phyloP scores from a whole-genome alignment of 352 stramenopile genomes.

The Saprolegnia diclina region DNA sequence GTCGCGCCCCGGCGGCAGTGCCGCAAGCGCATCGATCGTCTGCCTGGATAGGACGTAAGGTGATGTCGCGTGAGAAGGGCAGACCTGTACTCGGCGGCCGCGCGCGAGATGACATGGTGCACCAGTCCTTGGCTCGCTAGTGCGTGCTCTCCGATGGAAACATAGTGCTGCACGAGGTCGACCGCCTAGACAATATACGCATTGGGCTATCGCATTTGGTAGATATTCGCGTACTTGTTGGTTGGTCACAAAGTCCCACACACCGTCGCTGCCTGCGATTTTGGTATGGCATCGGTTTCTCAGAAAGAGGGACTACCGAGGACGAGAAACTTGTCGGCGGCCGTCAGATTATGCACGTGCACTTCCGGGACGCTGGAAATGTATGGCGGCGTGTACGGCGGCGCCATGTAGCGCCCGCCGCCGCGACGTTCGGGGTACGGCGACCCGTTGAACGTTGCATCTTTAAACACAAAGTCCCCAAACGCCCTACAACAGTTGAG shows the following conservation, averaged over 20 bases:
- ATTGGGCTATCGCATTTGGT: neutral
- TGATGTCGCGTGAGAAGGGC: neutral
- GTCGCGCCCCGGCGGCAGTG: constrained; percentile 66
- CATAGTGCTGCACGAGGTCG: constrained; percentile 76
- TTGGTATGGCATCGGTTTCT: neutral
- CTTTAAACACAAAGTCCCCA: constrained; percentile 91
- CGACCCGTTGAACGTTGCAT: constrained; percentile 88
- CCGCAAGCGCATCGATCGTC: constrained; percentile 72
- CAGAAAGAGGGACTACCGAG: constrained; percentile 44
- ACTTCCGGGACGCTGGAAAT: constrained; percentile 87
- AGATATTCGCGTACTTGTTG: constrained; percentile 58
- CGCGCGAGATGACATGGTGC: constrained; percentile 68
- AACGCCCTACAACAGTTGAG: constrained; percentile 37
- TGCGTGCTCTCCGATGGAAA: constrained; percentile 52
- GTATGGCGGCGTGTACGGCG: constrained; percentile 91
- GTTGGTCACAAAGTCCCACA: constrained; percentile 96
- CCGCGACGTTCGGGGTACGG: constrained; percentile 74
- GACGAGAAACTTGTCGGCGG: constrained; percentile 94
- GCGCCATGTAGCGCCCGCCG: constrained; percentile 78
- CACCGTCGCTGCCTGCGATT: constrained; percentile 82
- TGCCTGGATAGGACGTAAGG: constrained; percentile 31
- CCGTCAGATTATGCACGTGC: constrained; percentile 46
- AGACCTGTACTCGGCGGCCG: constrained; percentile 53
- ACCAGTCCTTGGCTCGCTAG: constrained; percentile 67
- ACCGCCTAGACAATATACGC: constrained; percentile 46